These are phyloP conservation scores for Nannizziopsis arthrosporioides DNA, from an alignment of 2,329 filamentous ascomycete species.

Conservation along the genomic window DNA sequence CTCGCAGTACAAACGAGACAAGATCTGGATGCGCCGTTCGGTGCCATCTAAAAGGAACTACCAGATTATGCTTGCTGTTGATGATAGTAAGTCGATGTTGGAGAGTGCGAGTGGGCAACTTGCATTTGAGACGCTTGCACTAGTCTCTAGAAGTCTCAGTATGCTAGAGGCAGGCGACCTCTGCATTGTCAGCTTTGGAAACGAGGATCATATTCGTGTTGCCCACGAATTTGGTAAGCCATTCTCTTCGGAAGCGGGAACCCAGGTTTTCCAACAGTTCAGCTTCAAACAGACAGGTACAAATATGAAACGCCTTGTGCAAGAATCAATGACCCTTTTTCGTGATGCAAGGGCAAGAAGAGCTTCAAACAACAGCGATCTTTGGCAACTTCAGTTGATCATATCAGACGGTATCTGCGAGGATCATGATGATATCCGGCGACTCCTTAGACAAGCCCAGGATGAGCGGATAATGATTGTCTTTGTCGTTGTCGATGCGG, in stretches of 20 bases:
- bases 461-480: slow-evolving; percentile 97
- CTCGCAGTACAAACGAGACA: slow-evolving; percentile 95
- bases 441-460: slow-evolving; percentile 73
- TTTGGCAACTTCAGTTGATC: slow-evolving; percentile 92
- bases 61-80: slow-evolving; percentile 93
- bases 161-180: slow-evolving; percentile 94
- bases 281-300: slow-evolving; percentile 76
- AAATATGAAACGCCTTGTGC: slow-evolving; percentile 68
- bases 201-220: slow-evolving; percentile 56
- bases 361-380: slow-evolving; percentile 48
- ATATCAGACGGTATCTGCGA: slow-evolving; percentile 91
- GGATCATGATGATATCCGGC: slow-evolving; percentile 69
- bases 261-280: slow-evolving; percentile 73
- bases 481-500: slow-evolving; percentile 83
- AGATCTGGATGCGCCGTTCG: slow-evolving; percentile 96
- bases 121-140: slow-evolving; percentile 85
- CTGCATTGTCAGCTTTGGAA: slow-evolving; percentile 81
- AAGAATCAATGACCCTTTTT: slow-evolving; percentile 69
- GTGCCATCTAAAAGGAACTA: slow-evolving; percentile 89
- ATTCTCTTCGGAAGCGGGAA: slow-evolving; percentile 69
- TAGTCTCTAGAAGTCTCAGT: slow-evolving; percentile 72
- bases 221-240: slow-evolving; percentile 77
- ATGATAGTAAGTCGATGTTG: slow-evolving; percentile 90
- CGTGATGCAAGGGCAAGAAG: slow-evolving; percentile 57
- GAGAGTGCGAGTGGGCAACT: slow-evolving; percentile 65